Base-by-base conservation (phyloP, 495 filamentous ascomycete species). In the Podospora pseudocomata region DNA sequence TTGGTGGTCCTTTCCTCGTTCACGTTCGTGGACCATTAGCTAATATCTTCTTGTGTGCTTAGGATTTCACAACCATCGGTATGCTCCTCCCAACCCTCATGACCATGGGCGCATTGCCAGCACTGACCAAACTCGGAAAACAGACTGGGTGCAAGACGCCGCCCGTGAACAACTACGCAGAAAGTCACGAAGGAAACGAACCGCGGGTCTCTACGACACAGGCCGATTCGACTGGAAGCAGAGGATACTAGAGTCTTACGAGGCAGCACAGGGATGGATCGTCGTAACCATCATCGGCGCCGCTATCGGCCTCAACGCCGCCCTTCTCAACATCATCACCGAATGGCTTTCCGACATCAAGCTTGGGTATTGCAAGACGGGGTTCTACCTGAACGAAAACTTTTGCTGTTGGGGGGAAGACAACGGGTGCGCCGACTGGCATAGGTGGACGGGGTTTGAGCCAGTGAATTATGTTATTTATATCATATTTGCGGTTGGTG, bases 401-500 rank as follows among this genome's bases (percentile, higher is more conserved):
- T 99, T 99, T 77, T 99, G 95, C 80, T 99, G 95, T 78, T 98
- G 94, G 95, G 95, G 96, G 9, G 90, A 94, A 39, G 94, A 97
- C 72, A 90, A 89, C 75, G 92, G 92, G 2, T 99, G 95, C 75
- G 85, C 85, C 0, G 90, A 96, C 73, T 99, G 96, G 96, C 90
- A 94, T 73, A 80, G 80, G 23, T 99, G 95, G 95, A 96, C 90
- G 60, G 86, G 86, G 2, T 84, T 92, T 64, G 89, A 85, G 82
- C 85, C 88, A 2, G 70, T 92, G 30, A 97, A 97, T 77, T 97
- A 98, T 76, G 60, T 96, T 19, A 71, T 97, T 53, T 99, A 99
- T 76, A 92, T 96, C 70, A 73, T 91, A 66, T 96, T 94, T 80
- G 92, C 94, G 68, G 93, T 94, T 86, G 65, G 86, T 76, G 16